A percentile compares a stretch with the other conserved stretches of the same genome.
These are phyloP conservation scores for Pleurostoma richardsiae DNA, from an alignment of 2,329 filamentous ascomycete genomes.

Conservation along the genomic window DNA sequence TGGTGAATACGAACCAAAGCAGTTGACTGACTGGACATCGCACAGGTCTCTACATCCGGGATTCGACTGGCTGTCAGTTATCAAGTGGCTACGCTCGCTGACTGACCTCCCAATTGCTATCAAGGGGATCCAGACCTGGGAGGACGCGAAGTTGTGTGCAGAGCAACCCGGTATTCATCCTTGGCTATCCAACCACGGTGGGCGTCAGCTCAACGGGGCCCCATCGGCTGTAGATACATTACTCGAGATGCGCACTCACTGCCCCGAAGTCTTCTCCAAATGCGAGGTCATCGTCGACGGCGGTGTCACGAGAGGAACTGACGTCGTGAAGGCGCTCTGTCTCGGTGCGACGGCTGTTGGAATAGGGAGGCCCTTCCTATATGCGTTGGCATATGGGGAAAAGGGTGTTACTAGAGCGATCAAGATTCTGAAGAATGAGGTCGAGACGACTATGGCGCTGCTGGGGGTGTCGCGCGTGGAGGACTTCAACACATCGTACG, in stretches of 20 bases:
- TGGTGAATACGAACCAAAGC: background rate
- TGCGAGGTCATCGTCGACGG: conserved; percentile 18
- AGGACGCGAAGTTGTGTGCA: conserved; percentile 1
- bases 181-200: conserved; percentile 35
- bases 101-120: conserved; percentile 5
- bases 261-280: conserved; percentile 8
- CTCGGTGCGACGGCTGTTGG: conserved; percentile 26
- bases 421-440: background rate
- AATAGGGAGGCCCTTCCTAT: background rate
- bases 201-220: conserved; percentile 32
- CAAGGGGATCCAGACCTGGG: conserved; percentile 4
- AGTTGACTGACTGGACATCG: no score
- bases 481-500: background rate
- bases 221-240: conserved; percentile 23
- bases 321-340: conserved; percentile 32
- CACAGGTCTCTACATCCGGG: background rate
- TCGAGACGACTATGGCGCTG: background rate
- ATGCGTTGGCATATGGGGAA: background rate
- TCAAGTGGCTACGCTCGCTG: conserved; percentile 2
- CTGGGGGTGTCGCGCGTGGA: background rate
- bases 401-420: background rate
- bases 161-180: conserved; percentile 2
- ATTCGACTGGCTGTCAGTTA: conserved; percentile 1
- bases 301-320: conserved; percentile 30
- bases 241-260: conserved; percentile 17